phyloP scores from a whole-genome alignment of 2,329 filamentous ascomycete genomes.

The Hypoxylon sp. region DNA sequence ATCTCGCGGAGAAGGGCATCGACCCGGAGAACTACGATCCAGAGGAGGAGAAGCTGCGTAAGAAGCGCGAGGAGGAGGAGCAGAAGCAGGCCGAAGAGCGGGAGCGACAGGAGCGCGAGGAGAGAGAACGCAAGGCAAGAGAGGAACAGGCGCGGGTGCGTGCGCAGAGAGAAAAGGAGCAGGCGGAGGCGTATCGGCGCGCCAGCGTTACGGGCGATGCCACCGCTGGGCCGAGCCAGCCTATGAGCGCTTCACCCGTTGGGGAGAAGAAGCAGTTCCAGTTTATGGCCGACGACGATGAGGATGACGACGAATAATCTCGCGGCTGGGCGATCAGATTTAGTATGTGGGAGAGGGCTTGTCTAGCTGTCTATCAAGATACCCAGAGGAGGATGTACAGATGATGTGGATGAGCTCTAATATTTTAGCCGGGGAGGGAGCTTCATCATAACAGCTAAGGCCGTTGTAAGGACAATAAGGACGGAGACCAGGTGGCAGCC shows the following conservation, averaged over 20 bases:
- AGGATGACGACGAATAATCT: constrained; percentile 59
- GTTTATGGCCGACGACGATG: constrained; percentile 68
- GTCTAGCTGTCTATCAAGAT: neutral
- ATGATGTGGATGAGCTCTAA: neutral
- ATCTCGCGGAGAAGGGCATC: constrained; percentile 72
- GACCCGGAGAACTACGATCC: constrained; percentile 74
- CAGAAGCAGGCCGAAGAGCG: constrained; percentile 60
- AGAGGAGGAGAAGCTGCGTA: constrained; percentile 66
- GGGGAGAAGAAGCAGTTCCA: constrained; percentile 69
- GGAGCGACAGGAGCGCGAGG: constrained; percentile 63
- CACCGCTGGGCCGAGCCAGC: neutral
- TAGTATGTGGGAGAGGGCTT: too few relatives aligned
- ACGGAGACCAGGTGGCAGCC: neutral
- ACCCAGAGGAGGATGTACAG: neutral
- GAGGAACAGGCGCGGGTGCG: constrained; percentile 59
- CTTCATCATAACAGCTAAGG: neutral
- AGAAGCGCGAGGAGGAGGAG: constrained; percentile 65
- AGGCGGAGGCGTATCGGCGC: constrained; percentile 56
- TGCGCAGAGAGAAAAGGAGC: constrained; percentile 49
- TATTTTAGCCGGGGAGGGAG: neutral
- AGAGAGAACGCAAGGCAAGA: constrained; percentile 62
- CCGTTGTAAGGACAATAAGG: too few relatives aligned
- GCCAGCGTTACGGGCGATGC: constrained; percentile 55
- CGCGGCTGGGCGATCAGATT: neutral
- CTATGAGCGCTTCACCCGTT: constrained; percentile 36